Evolutionary conservation across 1,284 basidiomycete genomes (phyloP).

Genomic region (Sporisorium graminicola): DNA sequence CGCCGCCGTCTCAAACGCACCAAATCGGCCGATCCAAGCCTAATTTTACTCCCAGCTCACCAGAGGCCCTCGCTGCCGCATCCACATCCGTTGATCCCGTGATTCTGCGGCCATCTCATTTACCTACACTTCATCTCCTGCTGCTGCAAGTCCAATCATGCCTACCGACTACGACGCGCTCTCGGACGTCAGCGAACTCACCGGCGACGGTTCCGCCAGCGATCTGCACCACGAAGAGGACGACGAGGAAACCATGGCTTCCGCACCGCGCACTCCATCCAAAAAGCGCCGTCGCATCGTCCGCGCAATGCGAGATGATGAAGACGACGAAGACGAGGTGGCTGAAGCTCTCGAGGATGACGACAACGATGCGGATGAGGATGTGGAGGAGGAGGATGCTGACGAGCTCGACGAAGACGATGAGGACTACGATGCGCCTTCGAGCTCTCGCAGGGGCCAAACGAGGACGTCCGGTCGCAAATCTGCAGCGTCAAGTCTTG

Average conservation of each 20-base stretch:
- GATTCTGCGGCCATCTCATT: background rate
- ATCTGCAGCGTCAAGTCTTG: background rate
- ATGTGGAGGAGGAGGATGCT: conserved; percentile 64
- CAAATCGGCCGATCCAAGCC: background rate
- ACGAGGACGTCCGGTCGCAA: conserved; percentile 4
- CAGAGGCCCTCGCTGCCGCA: background rate
- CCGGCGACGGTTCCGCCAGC: conserved; percentile 25
- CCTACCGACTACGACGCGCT: conserved; percentile 37
- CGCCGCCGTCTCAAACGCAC: background rate
- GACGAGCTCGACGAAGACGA: conserved; percentile 67
- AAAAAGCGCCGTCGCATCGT: conserved; percentile 35
- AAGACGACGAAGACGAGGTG: conserved; percentile 36
- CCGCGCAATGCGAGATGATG: conserved; percentile 21
- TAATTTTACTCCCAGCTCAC: background rate
- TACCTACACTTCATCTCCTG: background rate
- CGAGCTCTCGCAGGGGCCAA: conserved; percentile 13
- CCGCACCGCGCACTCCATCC: conserved; percentile 33
- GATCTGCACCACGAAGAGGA: conserved; percentile 10
- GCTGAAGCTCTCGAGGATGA: conserved; percentile 34
- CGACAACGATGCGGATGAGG: conserved; percentile 58
- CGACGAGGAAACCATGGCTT: conserved; percentile 28
- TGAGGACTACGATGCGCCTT: conserved; percentile 57
- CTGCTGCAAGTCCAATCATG: conserved; percentile 16
- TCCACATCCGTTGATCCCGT: background rate
- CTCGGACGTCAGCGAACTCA: conserved; percentile 44